Evolutionary conservation across 306 rosid genomes (phyloP), one percentile per base, ranked within the genome.

Genomic region (Vigna hirtella): DNA sequence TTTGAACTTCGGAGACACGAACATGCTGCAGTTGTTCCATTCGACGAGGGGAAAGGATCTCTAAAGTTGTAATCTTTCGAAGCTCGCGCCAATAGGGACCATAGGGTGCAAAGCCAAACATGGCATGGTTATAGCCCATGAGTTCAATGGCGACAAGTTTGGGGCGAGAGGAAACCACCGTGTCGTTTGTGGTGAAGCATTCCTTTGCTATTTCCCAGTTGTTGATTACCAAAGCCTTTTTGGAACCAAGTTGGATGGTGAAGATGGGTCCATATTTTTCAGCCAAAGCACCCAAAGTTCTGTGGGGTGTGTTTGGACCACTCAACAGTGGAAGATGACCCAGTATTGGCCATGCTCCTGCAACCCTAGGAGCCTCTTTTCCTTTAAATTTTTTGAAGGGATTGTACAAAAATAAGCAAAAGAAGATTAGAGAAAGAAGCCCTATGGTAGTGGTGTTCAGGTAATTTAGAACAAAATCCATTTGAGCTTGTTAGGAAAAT

Each of bases 271-370:
- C 83, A 28, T 77, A 61, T 9, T 81, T 69, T 26, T 85, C 85
- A 4, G 85, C 85, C 12, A 85, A 45, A 18, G 75, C 16, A 28
- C 81, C 85, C 17, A 85, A 42, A 4, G 70, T 22, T 68, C 7
- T 70, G 3, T 78, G 82, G 6, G 64, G 74, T 42, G 76, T 45
- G 4, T 77, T n/a, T 34, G 55, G 4, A 9, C 66, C 55, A 6
- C 43, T 43, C 3, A 81, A 11, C 5, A 81, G 12, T 2, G 28
- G 73, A 7, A 84, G 73, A 26, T 84, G 87, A 48, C 85, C 88
- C 5, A 84, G 57, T 26, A 81, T 42, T 17, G 88, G 85, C 88
- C 85, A 77, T 2, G 85, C 83, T n/a, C 83, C 85, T 10, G 28
- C 2, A 0, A 66, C 78, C 9, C 8, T 26, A 1, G 85, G 83